These are phyloP conservation scores for Carex cristatella DNA, from an alignment of 176 grass and related monocot genomes.

Conservation along the genomic window DNA sequence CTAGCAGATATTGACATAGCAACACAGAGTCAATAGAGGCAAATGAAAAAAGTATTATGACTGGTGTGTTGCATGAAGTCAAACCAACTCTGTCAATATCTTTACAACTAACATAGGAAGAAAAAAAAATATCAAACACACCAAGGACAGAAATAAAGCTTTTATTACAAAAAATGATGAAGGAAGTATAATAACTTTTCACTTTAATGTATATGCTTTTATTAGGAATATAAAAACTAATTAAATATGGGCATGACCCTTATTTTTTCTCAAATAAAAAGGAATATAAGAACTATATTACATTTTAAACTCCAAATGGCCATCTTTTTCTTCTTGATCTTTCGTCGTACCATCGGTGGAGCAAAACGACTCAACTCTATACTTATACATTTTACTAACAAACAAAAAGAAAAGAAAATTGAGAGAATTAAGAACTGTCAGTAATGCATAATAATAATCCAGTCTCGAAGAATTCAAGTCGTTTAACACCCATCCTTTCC, in stretches of 20 bases:
- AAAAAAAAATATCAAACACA: background rate
- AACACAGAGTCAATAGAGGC: too few relatives aligned
- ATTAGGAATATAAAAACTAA: background rate
- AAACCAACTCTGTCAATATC: too few relatives aligned
- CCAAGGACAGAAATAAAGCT: background rate
- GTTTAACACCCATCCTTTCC: conserved; percentile 51
- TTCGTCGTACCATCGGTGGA: conserved; percentile 3
- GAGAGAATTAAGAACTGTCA: conserved; percentile 28
- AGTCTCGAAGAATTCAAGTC: conserved; percentile 70
- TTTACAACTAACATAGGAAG: background rate
- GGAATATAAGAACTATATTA: background rate
- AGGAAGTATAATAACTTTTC: background rate
- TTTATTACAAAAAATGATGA: background rate
- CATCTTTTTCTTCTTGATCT: conserved; percentile 1
- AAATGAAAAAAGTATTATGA: too few relatives aligned
- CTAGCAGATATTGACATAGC: too few relatives aligned
- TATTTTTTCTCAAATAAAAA: background rate
- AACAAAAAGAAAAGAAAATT: conserved; percentile 49
- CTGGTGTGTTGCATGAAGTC: too few relatives aligned
- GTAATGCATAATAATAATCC: conserved; percentile 68
- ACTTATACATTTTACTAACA: conserved; percentile 38
- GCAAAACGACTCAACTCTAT: conserved; percentile 28
- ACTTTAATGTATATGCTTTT: background rate
- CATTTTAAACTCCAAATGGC: background rate
- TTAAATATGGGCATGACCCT: too few relatives aligned